These are phyloP conservation scores for Candida sp. DNA, from an alignment of 1,139 yeast species.

Conservation along the genomic window DNA sequence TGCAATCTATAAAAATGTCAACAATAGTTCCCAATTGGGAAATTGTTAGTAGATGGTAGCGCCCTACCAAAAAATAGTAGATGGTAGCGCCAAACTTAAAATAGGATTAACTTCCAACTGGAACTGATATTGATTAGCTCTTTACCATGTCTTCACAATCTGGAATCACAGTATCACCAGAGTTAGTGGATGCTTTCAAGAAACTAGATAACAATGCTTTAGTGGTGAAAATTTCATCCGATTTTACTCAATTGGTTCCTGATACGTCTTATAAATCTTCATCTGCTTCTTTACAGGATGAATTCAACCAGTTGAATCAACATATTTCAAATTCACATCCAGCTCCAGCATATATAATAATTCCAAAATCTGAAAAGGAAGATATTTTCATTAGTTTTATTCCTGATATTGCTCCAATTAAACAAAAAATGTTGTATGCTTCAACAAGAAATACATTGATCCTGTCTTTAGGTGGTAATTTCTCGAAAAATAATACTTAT, in stretches of 20 bases:
- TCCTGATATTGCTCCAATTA: slow-evolving; percentile 82
- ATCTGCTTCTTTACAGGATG: slow-evolving; percentile 20
- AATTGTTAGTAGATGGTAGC: not conserved
- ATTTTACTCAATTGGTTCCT: slow-evolving; percentile 44
- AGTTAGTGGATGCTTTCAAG: slow-evolving; percentile 34
- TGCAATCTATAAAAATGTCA: not conserved
- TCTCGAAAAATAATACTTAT: slow-evolving; percentile 48
- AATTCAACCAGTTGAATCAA: slow-evolving; percentile 32
- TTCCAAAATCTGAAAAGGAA: slow-evolving; percentile 23
- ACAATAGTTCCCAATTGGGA: not conserved
- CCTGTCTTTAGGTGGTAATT: slow-evolving; percentile 65
- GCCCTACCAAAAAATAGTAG: not conserved
- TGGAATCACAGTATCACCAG: slow-evolving; percentile 55
- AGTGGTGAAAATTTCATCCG: slow-evolving; percentile 40
- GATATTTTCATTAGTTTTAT: slow-evolving; percentile 74
- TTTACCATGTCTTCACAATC: slow-evolving; percentile 65
- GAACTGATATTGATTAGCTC: too few species aligned
- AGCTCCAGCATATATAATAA: slow-evolving; percentile 59
- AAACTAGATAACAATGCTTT: slow-evolving; percentile 21
- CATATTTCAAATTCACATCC: slow-evolving; percentile 34
- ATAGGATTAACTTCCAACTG: not conserved
- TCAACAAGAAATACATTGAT: slow-evolving; percentile 77
- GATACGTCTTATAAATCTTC: slow-evolving; percentile 28
- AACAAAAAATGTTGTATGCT: slow-evolving; percentile 91
- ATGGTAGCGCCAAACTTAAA: not conserved